A percentile compares a stretch with the other conserved stretches of the same genome.
These are phyloP conservation scores for Globisporangium irregulare DNA, from an alignment of 352 stramenopile species.

Conservation along the genomic window DNA sequence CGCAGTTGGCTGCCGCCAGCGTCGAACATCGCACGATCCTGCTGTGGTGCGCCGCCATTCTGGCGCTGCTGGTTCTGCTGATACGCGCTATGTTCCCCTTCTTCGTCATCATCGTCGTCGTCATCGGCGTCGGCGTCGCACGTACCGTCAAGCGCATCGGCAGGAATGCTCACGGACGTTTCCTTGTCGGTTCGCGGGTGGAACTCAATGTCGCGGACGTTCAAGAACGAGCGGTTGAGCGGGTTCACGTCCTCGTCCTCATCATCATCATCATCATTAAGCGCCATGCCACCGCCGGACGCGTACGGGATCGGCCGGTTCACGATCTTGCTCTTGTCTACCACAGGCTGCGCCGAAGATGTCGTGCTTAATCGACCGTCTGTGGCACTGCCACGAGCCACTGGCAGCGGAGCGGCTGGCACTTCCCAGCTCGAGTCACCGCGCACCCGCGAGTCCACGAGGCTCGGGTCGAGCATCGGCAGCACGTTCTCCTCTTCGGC, in stretches of 20 bases:
- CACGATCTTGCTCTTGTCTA: slow-evolving; percentile 18
- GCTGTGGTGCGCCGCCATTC: not conserved
- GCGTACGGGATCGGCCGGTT: slow-evolving; percentile 19
- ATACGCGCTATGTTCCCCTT: not conserved
- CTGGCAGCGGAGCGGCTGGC: not conserved
- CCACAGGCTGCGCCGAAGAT: not conserved
- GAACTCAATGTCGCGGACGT: slow-evolving; percentile 52
- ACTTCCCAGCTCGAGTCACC: slow-evolving; percentile 42
- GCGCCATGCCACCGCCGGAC: not conserved
- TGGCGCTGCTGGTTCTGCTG: not conserved
- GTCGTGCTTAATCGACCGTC: not conserved
- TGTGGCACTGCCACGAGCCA: not conserved
- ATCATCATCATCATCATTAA: slow-evolving; percentile 23
- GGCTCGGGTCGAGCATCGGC: slow-evolving; percentile 32
- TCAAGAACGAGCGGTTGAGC: slow-evolving; percentile 47
- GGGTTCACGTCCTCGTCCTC: slow-evolving; percentile 52
- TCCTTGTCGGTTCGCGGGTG: slow-evolving; percentile 20
- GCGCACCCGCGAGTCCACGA: slow-evolving; percentile 28
- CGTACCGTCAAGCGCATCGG: slow-evolving; percentile 3
- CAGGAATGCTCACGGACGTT: slow-evolving; percentile 15
- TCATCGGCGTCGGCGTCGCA: slow-evolving; percentile 11
- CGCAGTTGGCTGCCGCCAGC: not conserved
- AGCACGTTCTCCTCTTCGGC: slow-evolving; percentile 22
- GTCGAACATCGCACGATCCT: slow-evolving; percentile 17
- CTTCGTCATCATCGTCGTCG: slow-evolving; percentile 21